A percentile compares a stretch with the other conserved stretches of the same genome.
phyloP scores from a whole-genome alignment of 139 green algal genomes.

The Auxenochlorella pyrenoidosa region DNA sequence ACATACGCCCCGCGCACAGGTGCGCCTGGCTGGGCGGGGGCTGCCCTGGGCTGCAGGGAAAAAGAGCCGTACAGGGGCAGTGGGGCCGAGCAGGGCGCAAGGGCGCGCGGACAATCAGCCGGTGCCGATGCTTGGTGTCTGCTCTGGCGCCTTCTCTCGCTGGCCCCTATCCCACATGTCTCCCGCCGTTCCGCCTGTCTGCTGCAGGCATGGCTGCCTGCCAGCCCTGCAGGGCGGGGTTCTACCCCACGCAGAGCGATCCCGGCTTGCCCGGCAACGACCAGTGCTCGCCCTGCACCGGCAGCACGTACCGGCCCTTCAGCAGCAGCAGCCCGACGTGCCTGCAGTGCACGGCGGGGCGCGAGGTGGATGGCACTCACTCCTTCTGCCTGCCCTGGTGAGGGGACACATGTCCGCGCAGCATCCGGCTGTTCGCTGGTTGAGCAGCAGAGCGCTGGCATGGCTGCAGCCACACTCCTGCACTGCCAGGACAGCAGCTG shows the following conservation, averaged over 20 bases:
- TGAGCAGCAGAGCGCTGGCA: too few relatives aligned
- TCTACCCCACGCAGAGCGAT: neutral
- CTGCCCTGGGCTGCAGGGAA: too few relatives aligned
- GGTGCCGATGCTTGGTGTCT: neutral
- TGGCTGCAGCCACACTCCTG: too few relatives aligned
- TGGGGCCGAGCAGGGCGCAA: too few relatives aligned
- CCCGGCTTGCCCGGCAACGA: constrained; percentile 9
- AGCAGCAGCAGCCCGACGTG: constrained; percentile 10
- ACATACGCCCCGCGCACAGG: constrained; percentile 6
- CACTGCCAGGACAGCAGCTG: too few relatives aligned
- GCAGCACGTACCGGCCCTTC: constrained; percentile 9
- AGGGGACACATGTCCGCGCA: too few relatives aligned
- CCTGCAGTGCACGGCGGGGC: neutral
- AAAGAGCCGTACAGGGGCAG: too few relatives aligned
- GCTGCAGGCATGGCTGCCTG: constrained; percentile 6
- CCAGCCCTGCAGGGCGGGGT: neutral
- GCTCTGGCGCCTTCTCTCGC: too few relatives aligned
- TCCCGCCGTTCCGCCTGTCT: neutral
- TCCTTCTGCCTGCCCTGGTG: constrained; percentile 8
- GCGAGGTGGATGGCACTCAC: neutral
- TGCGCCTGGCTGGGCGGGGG: neutral
- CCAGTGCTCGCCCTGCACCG: neutral
- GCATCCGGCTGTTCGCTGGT: too few relatives aligned
- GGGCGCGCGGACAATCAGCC: too few relatives aligned
- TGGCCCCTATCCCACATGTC: too few relatives aligned